Evolutionary conservation across 805 yeast species (phyloP).

Genomic region (Cephaloascus fragrans): DNA sequence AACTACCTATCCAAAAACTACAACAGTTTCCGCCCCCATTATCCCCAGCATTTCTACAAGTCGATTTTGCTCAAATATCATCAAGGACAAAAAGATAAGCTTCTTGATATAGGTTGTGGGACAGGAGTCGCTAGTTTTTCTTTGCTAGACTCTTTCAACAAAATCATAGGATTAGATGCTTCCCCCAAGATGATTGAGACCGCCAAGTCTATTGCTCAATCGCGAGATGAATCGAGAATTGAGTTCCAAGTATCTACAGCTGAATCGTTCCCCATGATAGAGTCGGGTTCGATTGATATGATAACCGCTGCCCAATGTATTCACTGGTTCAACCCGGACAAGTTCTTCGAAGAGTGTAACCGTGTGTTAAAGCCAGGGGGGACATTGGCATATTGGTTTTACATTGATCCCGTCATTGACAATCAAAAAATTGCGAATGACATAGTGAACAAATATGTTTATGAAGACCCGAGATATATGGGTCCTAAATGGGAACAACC

Average conservation of each 20-base stretch:
- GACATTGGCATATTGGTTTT: slow-evolving; percentile 30
- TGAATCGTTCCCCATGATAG: slow-evolving; percentile 13
- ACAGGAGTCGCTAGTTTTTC: slow-evolving; percentile 44
- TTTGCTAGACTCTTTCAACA: slow-evolving; percentile 23
- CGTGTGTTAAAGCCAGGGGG: slow-evolving; percentile 31
- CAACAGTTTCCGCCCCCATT: neutral
- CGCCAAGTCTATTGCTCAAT: slow-evolving; percentile 21
- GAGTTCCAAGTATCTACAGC: slow-evolving; percentile 21
- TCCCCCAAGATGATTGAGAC: slow-evolving; percentile 36
- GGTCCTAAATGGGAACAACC: slow-evolving; percentile 85
- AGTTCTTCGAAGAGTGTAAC: slow-evolving; percentile 18
- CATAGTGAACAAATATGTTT: slow-evolving; percentile 26
- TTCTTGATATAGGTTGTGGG: slow-evolving; percentile 42
- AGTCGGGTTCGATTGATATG: slow-evolving; percentile 17
- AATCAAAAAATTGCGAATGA: slow-evolving; percentile 12
- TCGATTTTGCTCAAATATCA: neutral
- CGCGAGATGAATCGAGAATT: slow-evolving; percentile 14
- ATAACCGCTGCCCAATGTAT: slow-evolving; percentile 32
- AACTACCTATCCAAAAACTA: neutral
- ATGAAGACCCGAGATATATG: slow-evolving; percentile 30
- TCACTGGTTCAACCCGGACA: slow-evolving; percentile 31
- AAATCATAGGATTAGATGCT: slow-evolving; percentile 35
- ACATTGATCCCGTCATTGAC: slow-evolving; percentile 27
- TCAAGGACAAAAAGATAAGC: slow-evolving; percentile 7
- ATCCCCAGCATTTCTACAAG: neutral